Evolutionary conservation across 768 basidiomycete genomes (phyloP), one percentile per base, ranked within the genome.

Genomic region (Tylopilus balloui): DNA sequence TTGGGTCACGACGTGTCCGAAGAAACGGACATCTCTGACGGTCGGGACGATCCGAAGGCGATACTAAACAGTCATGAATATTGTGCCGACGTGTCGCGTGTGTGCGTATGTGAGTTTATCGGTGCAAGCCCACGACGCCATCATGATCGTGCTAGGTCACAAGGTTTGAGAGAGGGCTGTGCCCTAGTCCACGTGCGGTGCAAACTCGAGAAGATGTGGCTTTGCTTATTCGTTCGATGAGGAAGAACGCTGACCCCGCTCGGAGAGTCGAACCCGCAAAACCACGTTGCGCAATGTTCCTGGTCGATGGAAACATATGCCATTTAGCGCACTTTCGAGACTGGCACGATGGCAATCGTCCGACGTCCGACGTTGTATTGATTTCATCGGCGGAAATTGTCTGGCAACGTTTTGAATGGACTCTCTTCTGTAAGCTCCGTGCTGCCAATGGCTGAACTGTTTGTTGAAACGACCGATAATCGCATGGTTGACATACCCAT

Each of bases 391-490:
- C 52, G 52, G 50, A 52, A n/a, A 45, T 12, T 11, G 15, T 24
- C 44, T 36, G 46, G 35, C 35, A 23, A 42, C 7, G 42, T 38
- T 28, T 48, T 52, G 47, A 52, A 48, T 48, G 25, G 34, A 34
- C 34, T 34, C n/a, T 7, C 8, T 34, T 34, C 34, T 17, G 34
- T n/a, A n/a, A 12, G 34, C 34, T 34, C 34, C n/a, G n/a, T n/a
- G 27, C 19, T n/a, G 21, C 21, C 21, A 23, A 21, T 38, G 51
- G 51, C 44, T 52, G 52, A 46, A 52, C 24, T 45, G 23, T 45
- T 52, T 20, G 15, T 42, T 53, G 40, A 53, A 52, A 53, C 52
- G n/a, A 44, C 34, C 50, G 50, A 32, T 34, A 15, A 42, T 42
- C 52, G 43, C 50, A 12, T 3, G 2, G 5, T n/a, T 43, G 48